Evolutionary conservation across 768 basidiomycete species (phyloP).

Genomic region (Polyporus arcularius): DNA sequence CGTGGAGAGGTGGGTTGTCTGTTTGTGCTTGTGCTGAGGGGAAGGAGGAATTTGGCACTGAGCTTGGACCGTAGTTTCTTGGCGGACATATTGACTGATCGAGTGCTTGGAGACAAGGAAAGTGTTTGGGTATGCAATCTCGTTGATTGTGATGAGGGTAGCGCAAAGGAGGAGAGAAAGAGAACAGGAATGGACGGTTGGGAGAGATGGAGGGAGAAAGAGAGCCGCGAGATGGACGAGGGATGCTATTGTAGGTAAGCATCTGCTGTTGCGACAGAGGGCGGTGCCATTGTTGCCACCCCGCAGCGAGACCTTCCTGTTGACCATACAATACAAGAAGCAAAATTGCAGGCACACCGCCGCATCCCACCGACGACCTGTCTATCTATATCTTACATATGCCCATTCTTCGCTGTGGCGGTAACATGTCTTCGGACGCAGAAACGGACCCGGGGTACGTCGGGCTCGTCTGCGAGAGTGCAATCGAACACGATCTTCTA

Average conservation of each 20-base stretch:
- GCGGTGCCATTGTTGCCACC: slow-evolving; percentile 16
- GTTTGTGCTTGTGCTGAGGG: slow-evolving; percentile 8
- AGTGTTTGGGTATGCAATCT: not conserved
- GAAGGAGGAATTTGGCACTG: slow-evolving; percentile 17
- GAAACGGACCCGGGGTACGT: no score
- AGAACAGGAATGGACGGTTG: not conserved
- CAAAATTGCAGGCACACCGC: slow-evolving; percentile 2
- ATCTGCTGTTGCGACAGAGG: slow-evolving; percentile 3
- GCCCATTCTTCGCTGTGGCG: no score
- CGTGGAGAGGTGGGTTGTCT: not conserved
- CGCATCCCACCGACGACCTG: not conserved
- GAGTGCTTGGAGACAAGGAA: not conserved
- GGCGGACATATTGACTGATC: slow-evolving; percentile 5
- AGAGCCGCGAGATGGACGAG: not conserved
- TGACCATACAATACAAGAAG: not conserved
- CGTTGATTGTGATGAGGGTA: not conserved
- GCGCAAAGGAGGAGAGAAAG: slow-evolving; percentile 1
- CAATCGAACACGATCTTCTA: no score
- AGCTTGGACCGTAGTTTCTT: slow-evolving; percentile 23
- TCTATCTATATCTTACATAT: not conserved
- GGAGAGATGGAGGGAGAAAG: not conserved
- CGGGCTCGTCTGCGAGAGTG: no score
- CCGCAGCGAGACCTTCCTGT: not conserved
- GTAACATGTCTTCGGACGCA: no score
- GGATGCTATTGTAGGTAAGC: not conserved